Percentiles rank a stretch among this genome's conserved stretches.
phyloP scores from a whole-genome alignment of 371 early-diverging fungal genomes.

The Saksenaea oblongispora region DNA sequence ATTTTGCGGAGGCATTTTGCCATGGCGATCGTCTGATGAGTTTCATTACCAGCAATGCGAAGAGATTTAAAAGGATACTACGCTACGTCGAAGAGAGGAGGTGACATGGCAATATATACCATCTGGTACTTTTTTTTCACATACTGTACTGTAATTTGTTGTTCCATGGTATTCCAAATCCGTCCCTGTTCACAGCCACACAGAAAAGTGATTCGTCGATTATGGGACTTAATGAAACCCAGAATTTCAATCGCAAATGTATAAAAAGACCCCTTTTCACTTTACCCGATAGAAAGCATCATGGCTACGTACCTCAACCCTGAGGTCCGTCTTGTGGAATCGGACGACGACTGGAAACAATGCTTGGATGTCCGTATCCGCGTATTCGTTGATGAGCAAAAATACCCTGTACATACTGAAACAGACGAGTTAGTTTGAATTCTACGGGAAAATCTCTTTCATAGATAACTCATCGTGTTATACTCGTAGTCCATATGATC shows the following conservation, averaged over 20 bases:
- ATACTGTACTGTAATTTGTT: neutral
- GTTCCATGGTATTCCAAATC: neutral
- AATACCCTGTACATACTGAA: slow-evolving; percentile 32
- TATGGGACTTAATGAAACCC: neutral
- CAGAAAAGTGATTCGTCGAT: neutral
- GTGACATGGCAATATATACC: too few relatives aligned
- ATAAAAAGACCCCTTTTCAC: neutral
- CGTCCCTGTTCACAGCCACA: neutral
- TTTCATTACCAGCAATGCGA: too few relatives aligned
- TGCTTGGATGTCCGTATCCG: slow-evolving; percentile 31
- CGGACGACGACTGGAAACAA: slow-evolving; percentile 19
- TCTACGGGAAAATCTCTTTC: neutral
- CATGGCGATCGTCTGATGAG: too few relatives aligned
- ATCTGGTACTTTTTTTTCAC: neutral
- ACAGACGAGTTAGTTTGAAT: slow-evolving; percentile 34
- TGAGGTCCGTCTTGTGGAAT: neutral
- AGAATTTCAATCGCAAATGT: neutral
- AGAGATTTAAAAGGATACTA: too few relatives aligned
- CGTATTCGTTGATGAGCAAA: slow-evolving; percentile 46
- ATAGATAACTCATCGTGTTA: neutral
- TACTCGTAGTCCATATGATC: slow-evolving; percentile 23
- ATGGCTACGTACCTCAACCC: neutral
- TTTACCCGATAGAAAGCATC: neutral
- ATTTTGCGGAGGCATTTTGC: too few relatives aligned
- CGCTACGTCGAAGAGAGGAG: too few relatives aligned